Evolutionary conservation across 2,329 filamentous ascomycete genomes (phyloP).

Genomic region (Trichoderma sp.): DNA sequence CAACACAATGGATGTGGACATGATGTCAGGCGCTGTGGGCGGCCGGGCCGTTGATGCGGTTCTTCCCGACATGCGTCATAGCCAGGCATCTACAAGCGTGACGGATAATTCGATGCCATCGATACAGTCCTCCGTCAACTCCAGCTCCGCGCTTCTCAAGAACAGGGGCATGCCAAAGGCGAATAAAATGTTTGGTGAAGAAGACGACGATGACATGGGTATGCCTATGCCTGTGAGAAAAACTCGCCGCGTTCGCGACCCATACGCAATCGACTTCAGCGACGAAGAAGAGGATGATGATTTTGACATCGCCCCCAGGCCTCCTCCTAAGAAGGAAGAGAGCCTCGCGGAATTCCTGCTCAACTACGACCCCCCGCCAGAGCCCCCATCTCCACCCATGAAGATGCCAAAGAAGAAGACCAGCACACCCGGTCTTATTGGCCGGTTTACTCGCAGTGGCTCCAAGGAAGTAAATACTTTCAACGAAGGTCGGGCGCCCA

Average conservation of each 20-base stretch:
- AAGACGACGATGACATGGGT: conserved; percentile 33
- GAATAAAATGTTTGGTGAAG: conserved; percentile 45
- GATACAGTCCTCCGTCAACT: conserved; percentile 67
- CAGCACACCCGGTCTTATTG: conserved; percentile 58
- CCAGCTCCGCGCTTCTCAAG: conserved; percentile 65
- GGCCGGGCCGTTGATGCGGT: conserved; percentile 57
- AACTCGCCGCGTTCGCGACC: conserved; percentile 76
- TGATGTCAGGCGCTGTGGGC: conserved; percentile 56
- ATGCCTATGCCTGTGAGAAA: conserved; percentile 63
- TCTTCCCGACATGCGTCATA: conserved; percentile 55
- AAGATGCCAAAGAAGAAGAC: conserved; percentile 58
- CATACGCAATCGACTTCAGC: conserved; percentile 86
- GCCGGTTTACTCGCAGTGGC: conserved; percentile 48
- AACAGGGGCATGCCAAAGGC: conserved; percentile 35
- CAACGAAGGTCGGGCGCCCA: conserved; percentile 36
- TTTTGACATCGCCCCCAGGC: conserved; percentile 43
- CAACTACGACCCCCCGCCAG: conserved; percentile 63
- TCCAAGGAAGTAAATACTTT: conserved; percentile 27
- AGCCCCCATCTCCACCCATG: conserved; percentile 38
- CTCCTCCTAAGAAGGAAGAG: conserved; percentile 54
- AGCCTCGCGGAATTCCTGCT: conserved; percentile 71
- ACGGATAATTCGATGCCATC: conserved; percentile 57
- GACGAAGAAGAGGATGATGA: conserved; percentile 61
- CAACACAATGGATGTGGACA: conserved; percentile 81
- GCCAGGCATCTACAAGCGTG: conserved; percentile 54